Evolutionary conservation across 2,329 filamentous ascomycete species (phyloP), one percentile per base, ranked within the genome.

Genomic region (Pseudogymnoascus sp.): DNA sequence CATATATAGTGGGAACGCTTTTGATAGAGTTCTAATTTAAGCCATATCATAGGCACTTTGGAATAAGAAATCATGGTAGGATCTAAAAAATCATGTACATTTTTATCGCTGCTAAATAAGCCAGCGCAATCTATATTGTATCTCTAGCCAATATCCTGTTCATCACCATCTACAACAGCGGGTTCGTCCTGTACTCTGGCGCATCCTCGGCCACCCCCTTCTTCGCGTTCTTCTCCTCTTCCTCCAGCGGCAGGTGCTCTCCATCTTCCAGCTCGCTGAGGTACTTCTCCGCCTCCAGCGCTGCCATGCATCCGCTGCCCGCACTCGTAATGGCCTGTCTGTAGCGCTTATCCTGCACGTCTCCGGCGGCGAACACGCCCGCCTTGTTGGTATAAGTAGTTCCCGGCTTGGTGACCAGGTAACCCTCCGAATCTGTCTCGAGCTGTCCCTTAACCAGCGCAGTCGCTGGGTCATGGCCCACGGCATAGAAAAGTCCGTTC

Each of bases 301-400:
- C 94, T 60, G 94, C 94, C 79, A 97, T 88, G 76, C 94, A 99
- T 66, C 94, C 94, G 64, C 73, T 80, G 92, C 91, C 93, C 69
- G 94, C 94, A 78, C 92, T 97, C 66, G 94, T 99, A 68, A 99
- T 95, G 54, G 94, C 94, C 79, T 99, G 94, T 74, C 94, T 85
- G 76, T 99, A 99, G 73, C 88, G 86, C 87, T 97, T 99, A 75
- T 99, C 95, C 80, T 99, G 94, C 8, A 99, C 95, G 73, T 99
- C 94, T 66, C 94, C 94, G 8, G 93, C 94, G 37, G 94, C 94
- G 73, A 97, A 99, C 17, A 99, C 91, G 74, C 94, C 94, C 72
- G 91, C 85, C 5, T 97, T 76, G 75, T 85, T 96, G 57, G 94
- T 99, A 71, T 88, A 81, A 63, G 91, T 91, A 50, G 91, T 93